Conservation (phyloP, 1,284 basidiomycete species). For the Singerocomus rubriflavus region DNA sequence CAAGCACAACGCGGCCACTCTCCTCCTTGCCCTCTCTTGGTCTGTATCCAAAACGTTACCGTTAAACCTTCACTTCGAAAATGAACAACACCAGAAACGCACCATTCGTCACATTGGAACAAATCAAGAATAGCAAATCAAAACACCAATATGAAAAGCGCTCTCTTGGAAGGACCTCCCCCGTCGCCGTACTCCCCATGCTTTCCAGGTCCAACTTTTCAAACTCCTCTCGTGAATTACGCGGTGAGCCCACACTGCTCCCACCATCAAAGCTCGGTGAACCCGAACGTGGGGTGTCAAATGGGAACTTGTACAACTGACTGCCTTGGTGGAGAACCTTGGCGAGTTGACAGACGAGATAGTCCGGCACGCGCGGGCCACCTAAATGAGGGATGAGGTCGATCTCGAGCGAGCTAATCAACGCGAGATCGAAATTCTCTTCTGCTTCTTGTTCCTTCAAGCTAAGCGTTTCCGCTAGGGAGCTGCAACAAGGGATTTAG, state of each 20-base stretch:
- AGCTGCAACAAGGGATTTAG: conserved; percentile 35
- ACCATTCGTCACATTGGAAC: conserved; percentile 65
- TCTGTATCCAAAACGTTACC: conserved; percentile 40
- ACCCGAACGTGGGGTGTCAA: conserved; percentile 9
- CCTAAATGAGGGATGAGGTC: conserved; percentile 79
- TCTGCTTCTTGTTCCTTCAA: conserved; percentile 72
- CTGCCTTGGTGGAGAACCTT: conserved; percentile 78
- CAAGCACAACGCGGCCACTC: conserved; percentile 69
- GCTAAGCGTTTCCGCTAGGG: conserved; percentile 50
- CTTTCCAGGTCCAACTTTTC: conserved; percentile 40
- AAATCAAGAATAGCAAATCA: conserved; percentile 81
- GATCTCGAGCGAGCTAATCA: conserved; percentile 77
- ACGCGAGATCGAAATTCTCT: conserved; percentile 83
- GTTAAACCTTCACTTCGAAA: not conserved
- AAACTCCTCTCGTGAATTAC: conserved; percentile 30
- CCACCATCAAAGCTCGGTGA: conserved; percentile 15
- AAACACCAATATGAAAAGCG: conserved; percentile 94
- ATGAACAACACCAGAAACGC: not conserved
- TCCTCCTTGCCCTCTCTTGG: conserved; percentile 52
- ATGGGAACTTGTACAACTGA: conserved; percentile 53
- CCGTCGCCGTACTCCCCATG: conserved; percentile 61
- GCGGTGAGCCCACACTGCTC: conserved; percentile 7
- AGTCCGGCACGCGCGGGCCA: conserved; percentile 66
- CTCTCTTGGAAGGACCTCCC: conserved; percentile 66
- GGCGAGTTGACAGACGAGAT: conserved; percentile 67